Evolutionary conservation across 208 protist genomes (phyloP).

Genomic region (Entamoeba invadens): DNA sequence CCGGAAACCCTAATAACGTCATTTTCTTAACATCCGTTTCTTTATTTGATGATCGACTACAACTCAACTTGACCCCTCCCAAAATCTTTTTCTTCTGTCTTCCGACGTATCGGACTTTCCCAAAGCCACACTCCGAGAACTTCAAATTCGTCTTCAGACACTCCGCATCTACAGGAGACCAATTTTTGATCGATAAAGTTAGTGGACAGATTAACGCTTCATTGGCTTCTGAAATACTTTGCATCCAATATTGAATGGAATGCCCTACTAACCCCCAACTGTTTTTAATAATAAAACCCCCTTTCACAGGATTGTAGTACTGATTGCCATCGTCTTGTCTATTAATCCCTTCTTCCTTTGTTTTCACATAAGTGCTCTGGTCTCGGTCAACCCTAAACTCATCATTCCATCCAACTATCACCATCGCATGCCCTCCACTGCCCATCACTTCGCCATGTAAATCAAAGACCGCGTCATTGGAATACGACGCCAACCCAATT

Average conservation of each 20-base stretch:
- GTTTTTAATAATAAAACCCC: not conserved
- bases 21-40: not conserved
- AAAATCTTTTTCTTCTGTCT: not conserved
- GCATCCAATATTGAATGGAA: not conserved
- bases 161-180: not conserved
- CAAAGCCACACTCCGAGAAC: not conserved
- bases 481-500: not conserved
- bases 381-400: not conserved
- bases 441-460: not conserved
- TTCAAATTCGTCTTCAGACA: not conserved
- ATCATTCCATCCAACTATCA: not conserved
- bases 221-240: not conserved
- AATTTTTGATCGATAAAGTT: not conserved
- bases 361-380: not conserved
- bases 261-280: not conserved
- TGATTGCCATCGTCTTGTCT: not conserved
- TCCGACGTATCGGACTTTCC: not conserved
- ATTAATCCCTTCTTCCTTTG: not conserved
- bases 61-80: not conserved
- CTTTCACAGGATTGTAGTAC: not conserved
- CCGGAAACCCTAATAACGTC: not conserved
- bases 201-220: not conserved
- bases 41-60: not conserved
- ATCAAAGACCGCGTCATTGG: not conserved
- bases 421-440: not conserved